phyloP scores from a whole-genome alignment of 345 rosid species.

The Toxicodendron radicans region DNA sequence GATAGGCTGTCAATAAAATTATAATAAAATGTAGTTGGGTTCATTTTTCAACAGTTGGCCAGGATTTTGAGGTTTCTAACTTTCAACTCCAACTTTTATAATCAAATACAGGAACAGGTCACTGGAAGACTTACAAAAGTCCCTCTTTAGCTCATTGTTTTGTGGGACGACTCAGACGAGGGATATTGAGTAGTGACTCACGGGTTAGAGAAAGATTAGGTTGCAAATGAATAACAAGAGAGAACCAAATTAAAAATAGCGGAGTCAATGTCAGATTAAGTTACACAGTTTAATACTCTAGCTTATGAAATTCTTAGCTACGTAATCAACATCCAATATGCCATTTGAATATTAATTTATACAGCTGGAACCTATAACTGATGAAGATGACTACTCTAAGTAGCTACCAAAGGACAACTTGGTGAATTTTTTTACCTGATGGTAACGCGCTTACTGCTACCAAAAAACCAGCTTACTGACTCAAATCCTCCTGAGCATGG shows the following conservation, averaged over 20 bases:
- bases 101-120: not conserved
- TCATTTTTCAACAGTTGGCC: conserved; percentile 10
- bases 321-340: not conserved
- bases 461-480: not conserved
- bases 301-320: not conserved
- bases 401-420: not conserved
- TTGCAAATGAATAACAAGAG: not conserved
- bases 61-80: conserved; percentile 2
- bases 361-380: not conserved
- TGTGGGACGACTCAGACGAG: not conserved
- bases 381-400: not conserved
- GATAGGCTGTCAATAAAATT: not conserved
- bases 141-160: not conserved
- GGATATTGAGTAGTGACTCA: not conserved
- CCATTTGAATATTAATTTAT: not conserved
- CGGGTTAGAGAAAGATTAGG: not conserved
- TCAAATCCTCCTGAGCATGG: too few species aligned
- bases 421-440: too few species aligned
- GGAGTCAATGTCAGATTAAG: not conserved
- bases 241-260: too few species aligned
- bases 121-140: too few species aligned
- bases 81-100: not conserved
- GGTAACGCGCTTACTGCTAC: not conserved
- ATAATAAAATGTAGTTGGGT: not conserved
- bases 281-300: not conserved